Percentiles rank a stretch among this genome's conserved stretches.
These are phyloP conservation scores for Aspergillus hortae DNA, from an alignment of 2,329 filamentous ascomycete species.

Conservation along the genomic window DNA sequence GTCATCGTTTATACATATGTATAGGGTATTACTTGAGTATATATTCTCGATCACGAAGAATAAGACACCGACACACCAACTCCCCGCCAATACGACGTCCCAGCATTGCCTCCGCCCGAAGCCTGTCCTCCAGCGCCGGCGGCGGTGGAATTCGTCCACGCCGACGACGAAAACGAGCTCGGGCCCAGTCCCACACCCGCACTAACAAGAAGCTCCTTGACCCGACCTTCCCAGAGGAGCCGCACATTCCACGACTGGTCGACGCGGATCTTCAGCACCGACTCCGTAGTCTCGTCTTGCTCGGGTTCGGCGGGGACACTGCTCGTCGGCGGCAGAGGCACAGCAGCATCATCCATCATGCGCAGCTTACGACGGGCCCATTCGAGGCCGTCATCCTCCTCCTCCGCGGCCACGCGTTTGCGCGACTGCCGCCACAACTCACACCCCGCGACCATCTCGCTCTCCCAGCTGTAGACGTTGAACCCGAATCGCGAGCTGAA, in stretches of 20 bases:
- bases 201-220: conserved; percentile 90
- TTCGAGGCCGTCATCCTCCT: conserved; percentile 46
- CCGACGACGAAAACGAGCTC: conserved; percentile 31
- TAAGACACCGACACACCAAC: conserved; percentile 42
- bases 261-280: conserved; percentile 83
- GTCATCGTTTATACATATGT: conserved; percentile 1
- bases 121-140: conserved; percentile 21
- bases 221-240: conserved; percentile 84
- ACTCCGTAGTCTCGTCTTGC: conserved; percentile 66
- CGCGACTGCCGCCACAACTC: conserved; percentile 75
- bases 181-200: conserved; percentile 79
- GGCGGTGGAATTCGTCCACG: conserved; percentile 20
- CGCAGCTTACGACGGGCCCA: conserved; percentile 38
- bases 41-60: conserved; percentile 30
- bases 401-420: conserved; percentile 6
- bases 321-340: background rate
- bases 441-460: conserved; percentile 83
- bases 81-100: conserved; percentile 37
- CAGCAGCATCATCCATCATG: conserved; percentile 19
- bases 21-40: background rate
- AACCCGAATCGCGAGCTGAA: conserved; percentile 92
- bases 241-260: conserved; percentile 86
- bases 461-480: conserved; percentile 98
- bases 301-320: conserved; percentile 2
- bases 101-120: conserved; percentile 24